These are phyloP conservation scores for Nigrograna mackinnonii DNA, from an alignment of 2,329 filamentous ascomycete species.

Conservation along the genomic window DNA sequence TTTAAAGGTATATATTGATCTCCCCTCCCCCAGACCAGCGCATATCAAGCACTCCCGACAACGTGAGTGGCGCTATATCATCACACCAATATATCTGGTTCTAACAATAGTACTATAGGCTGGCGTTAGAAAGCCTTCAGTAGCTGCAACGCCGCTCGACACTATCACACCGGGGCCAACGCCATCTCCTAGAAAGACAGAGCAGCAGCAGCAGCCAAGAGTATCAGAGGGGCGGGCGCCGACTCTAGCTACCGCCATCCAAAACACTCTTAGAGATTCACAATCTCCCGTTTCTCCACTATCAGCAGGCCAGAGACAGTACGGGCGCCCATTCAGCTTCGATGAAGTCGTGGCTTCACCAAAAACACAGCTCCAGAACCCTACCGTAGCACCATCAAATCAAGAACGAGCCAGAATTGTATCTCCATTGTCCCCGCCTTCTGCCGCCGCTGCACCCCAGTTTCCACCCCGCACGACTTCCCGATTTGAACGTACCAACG, in stretches of 20 bases:
- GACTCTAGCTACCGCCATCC: constrained; percentile 5
- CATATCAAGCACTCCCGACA: constrained; percentile 5
- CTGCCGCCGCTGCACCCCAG: constrained; percentile 1
- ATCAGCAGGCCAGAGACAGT: constrained; percentile 18
- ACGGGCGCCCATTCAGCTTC: constrained; percentile 28
- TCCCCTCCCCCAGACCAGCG: constrained; percentile 16
- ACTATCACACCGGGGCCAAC: constrained; percentile 34
- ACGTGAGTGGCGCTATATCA: constrained; percentile 6
- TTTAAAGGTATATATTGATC: constrained; percentile 36
- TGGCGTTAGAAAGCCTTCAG: too few relatives aligned
- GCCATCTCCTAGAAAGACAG: constrained; percentile 26
- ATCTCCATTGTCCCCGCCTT: constrained; percentile 3
- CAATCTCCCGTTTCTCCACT: constrained; percentile 23
- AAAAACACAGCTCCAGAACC: constrained; percentile 1
- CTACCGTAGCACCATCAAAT: constrained; percentile 2
- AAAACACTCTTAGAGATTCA: neutral
- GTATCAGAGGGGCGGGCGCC: too few relatives aligned
- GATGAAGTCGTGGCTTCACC: constrained; percentile 15
- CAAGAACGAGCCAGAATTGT: neutral
- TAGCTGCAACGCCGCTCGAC: constrained; percentile 9
- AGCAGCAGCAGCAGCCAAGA: neutral
- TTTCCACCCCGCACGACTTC: constrained; percentile 11
- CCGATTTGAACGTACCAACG: neutral
- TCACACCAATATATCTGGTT: neutral
- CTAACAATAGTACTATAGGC: neutral